Conservation (phyloP, 345 rosid genomes). For the Eucalyptus sideroxylon region DNA sequence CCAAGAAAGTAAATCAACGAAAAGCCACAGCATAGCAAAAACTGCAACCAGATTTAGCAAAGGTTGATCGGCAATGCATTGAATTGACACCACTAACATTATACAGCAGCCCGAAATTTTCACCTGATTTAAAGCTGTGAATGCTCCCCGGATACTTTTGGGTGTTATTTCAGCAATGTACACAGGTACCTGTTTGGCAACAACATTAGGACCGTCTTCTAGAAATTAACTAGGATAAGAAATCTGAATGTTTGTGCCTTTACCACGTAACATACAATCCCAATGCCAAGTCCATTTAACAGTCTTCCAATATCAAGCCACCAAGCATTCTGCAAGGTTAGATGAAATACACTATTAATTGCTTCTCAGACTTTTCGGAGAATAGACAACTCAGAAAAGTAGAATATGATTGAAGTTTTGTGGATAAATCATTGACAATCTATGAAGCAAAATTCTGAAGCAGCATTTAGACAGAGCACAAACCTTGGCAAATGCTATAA, state of each 20-base stretch:
- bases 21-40: conserved; percentile 6
- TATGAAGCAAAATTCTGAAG: neutral
- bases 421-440: neutral
- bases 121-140: neutral
- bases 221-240: neutral
- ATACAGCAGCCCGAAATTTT: neutral
- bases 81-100: neutral
- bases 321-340: conserved; percentile 8
- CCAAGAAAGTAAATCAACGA: conserved; percentile 6
- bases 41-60: neutral
- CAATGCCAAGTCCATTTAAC: conserved; percentile 16
- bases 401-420: neutral
- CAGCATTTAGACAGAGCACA: neutral
- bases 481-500: conserved; percentile 30
- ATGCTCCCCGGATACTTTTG: conserved; percentile 2
- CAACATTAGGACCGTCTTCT: neutral
- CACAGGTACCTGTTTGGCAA: conserved; percentile 1
- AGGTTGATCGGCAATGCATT: neutral
- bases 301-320: conserved; percentile 24
- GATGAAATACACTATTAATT: neutral
- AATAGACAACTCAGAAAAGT: neutral
- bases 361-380: neutral
- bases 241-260: neutral
- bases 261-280: conserved; percentile 20
- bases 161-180: conserved; percentile 10